Evolutionary conservation across 441 rosid genomes (phyloP), one percentile per base, ranked within the genome.

Genomic region (Gossypium gossypioides): DNA sequence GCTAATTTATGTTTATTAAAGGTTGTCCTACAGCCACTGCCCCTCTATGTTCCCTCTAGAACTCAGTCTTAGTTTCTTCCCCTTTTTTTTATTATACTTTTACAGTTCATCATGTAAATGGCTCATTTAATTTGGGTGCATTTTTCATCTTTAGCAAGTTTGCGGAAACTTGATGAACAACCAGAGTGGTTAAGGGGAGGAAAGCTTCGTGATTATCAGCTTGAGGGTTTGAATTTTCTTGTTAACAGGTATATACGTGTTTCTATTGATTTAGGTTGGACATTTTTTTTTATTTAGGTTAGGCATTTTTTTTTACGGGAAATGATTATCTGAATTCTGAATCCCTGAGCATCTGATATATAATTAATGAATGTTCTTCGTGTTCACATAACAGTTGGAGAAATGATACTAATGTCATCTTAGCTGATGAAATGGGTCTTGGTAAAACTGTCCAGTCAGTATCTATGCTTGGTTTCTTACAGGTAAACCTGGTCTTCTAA

Each of bases 371-470:
- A 32, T 52, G n/a, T 73, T 55, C 75, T 68, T 68, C 57, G 57
- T 21, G 59, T 71, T 19, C 59, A 62, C 40, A 51, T 72, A 59
- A 63, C 86, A 92, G 98, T 83, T 96, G 99, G 99, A 89, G 96
- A 82, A 96, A 93, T 84, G 98, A 93, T 80, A 91, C 99, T 15
- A 96, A 96, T 86, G 99, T 96, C 78, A 96, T 96, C 80, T 86
- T 93, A 83, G 99, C 99, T 76, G 99, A 96, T 79, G 99, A 96
- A 83, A 96, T 96, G 99, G 99, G 99, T 82, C 99, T 96, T 74
- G 99, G 99, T 72, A 96, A 96, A 87, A 96, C 99, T 74, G 97
- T 96, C 70, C 99, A 96, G 88, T 96, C 99, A 27, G 94, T 96
- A 65, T 96, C 99, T 27, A 91, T 96, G 99, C 97, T 96, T 70